These are phyloP conservation scores for Fragaria vesca DNA, from an alignment of 306 rosid genomes.

Conservation along the genomic window DNA sequence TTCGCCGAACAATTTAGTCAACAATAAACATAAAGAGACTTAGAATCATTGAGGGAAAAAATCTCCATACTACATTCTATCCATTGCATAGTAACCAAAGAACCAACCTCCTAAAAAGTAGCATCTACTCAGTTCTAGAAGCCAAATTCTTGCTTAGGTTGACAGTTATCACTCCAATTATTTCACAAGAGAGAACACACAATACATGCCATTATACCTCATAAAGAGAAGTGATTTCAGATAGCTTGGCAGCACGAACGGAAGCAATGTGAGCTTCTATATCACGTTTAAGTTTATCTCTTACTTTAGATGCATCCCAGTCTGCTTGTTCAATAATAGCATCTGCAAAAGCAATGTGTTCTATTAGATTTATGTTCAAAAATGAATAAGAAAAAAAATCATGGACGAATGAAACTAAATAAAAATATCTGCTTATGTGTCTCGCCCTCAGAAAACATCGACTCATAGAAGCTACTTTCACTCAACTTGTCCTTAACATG, in stretches of 20 bases:
- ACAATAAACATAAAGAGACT: slow-evolving; percentile 12
- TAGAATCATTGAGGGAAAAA: background rate
- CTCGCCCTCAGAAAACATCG: background rate
- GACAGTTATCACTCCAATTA: background rate
- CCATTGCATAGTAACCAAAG: background rate
- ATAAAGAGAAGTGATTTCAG: slow-evolving; percentile 61
- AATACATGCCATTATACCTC: slow-evolving; percentile 51
- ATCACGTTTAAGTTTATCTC: slow-evolving; percentile 89
- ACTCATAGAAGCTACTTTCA: background rate
- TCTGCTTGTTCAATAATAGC: slow-evolving; percentile 68
- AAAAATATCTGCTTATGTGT: slow-evolving; percentile 16
- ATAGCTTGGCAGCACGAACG: slow-evolving; percentile 68
- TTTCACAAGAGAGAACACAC: slow-evolving; percentile 15
- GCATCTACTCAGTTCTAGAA: background rate
- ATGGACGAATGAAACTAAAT: slow-evolving; percentile 12
- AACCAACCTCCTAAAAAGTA: background rate
- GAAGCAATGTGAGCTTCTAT: slow-evolving; percentile 70
- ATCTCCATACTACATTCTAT: slow-evolving; percentile 1
- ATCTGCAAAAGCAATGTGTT: slow-evolving; percentile 55
- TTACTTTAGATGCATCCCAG: slow-evolving; percentile 82
- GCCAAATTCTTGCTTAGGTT: background rate
- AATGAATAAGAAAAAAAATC: background rate
- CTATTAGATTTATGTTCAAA: slow-evolving; percentile 18
- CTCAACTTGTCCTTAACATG: background rate
- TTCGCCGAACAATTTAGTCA: slow-evolving; percentile 22